Evolutionary conservation across 2,329 filamentous ascomycete genomes (phyloP).

Genomic region (Teratosphaeria nubilosa): DNA sequence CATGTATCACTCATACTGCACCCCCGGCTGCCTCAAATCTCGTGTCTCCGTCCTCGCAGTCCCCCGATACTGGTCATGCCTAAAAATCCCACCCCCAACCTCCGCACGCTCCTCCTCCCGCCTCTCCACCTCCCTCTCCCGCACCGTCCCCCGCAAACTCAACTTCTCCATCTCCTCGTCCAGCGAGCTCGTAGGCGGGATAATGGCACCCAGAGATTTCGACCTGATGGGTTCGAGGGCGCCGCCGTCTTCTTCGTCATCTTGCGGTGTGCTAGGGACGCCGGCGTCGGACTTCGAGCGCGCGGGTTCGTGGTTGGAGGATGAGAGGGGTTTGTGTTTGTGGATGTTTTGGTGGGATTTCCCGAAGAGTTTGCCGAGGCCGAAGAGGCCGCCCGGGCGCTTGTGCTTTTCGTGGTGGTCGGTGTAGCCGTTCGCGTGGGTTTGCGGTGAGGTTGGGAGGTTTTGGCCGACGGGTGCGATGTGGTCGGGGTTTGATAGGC

Average conservation of each 20-base stretch:
- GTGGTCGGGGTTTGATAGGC: slow-evolving; percentile 3
- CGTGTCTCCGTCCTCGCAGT: slow-evolving; percentile 26
- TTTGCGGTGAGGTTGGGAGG: neutral
- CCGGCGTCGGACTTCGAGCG: slow-evolving; percentile 22
- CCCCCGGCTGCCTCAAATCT: slow-evolving; percentile 23
- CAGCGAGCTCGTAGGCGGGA: slow-evolving; percentile 1
- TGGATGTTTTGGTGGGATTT: slow-evolving; percentile 3
- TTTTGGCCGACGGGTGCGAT: neutral
- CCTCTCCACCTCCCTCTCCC: slow-evolving; percentile 9
- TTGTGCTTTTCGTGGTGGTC: slow-evolving; percentile 2
- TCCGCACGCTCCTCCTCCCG: slow-evolving; percentile 9
- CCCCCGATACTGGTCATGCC: slow-evolving; percentile 35
- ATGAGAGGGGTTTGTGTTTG: slow-evolving; percentile 2
- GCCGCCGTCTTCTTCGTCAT: slow-evolving; percentile 15
- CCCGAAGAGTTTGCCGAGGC: neutral
- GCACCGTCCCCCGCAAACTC: slow-evolving; percentile 18
- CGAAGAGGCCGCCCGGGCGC: slow-evolving; percentile 1
- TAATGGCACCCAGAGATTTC: slow-evolving; percentile 10
- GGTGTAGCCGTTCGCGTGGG: neutral
- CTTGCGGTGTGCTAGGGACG: slow-evolving; percentile 1
- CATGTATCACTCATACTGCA: neutral
- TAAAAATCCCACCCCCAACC: slow-evolving; percentile 25
- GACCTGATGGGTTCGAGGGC: slow-evolving; percentile 10
- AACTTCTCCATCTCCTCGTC: slow-evolving; percentile 18
- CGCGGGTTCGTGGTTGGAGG: slow-evolving; percentile 10